A percentile compares a stretch with the other conserved stretches of the same genome.
Conservation (phyloP, 495 filamentous ascomycete species). For the Bacidia gigantensis region DNA sequence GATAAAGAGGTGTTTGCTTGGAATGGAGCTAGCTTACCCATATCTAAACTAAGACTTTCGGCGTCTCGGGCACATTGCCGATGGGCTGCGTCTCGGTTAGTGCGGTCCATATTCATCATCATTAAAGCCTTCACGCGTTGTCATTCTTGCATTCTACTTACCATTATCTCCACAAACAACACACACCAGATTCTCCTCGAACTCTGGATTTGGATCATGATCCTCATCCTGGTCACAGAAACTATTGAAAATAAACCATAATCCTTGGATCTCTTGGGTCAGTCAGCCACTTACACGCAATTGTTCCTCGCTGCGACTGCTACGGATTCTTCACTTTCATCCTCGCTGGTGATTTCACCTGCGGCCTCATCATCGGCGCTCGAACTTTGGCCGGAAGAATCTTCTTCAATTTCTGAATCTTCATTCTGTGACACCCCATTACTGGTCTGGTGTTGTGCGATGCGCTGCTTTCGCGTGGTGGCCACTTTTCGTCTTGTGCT, state of each 20-base stretch:
- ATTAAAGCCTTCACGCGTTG: constrained; percentile 20
- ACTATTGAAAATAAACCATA: constrained; percentile 23
- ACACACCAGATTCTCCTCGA: constrained; percentile 73
- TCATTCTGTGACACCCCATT: constrained; percentile 3
- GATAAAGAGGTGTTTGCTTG: constrained; percentile 5
- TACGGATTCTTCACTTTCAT: constrained; percentile 51
- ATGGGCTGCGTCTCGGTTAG: constrained; percentile 52
- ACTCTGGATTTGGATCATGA: constrained; percentile 74
- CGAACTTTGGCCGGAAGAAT: constrained; percentile 33
- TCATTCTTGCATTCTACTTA: constrained; percentile 37
- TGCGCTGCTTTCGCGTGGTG: not conserved
- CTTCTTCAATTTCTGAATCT: constrained; percentile 7
- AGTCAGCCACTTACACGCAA: constrained; percentile 47
- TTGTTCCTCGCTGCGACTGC: constrained; percentile 45
- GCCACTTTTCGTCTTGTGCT: constrained; percentile 15
- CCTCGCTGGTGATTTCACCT: constrained; percentile 44
- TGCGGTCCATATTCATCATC: constrained; percentile 21
- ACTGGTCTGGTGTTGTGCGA: not conserved
- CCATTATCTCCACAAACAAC: constrained; percentile 75
- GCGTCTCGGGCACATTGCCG: constrained; percentile 81
- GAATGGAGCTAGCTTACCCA: constrained; percentile 39
- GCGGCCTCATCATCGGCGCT: constrained; percentile 54
- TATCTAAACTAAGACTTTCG: constrained; percentile 52
- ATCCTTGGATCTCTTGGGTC: not conserved
- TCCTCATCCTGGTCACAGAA: constrained; percentile 77